These are phyloP conservation scores for Jasminum sambac DNA, from an alignment of 257 asterid genomes.

Conservation along the genomic window DNA sequence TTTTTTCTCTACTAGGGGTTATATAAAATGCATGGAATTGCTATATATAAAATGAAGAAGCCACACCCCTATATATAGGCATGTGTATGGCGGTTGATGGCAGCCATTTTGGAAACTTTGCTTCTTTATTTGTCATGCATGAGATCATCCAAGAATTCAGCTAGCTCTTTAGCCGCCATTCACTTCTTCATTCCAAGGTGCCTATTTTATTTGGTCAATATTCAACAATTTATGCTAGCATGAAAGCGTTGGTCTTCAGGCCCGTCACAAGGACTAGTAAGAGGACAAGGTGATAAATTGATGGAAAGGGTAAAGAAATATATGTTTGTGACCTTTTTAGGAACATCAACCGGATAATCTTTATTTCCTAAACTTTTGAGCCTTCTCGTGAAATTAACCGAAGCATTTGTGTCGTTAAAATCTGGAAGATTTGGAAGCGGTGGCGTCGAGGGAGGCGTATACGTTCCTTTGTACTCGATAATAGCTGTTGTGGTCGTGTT, in stretches of 20 bases:
- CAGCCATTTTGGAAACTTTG: no score
- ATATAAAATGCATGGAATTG: no score
- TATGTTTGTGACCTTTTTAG: constrained; percentile 25
- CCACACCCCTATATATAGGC: no score
- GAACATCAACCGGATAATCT: constrained; percentile 41
- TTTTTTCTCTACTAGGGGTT: no score
- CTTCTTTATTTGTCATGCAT: no score
- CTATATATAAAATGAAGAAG: no score
- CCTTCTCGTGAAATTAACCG: constrained; percentile 28
- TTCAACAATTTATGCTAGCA: no score
- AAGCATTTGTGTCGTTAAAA: constrained; percentile 18
- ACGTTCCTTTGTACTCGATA: constrained; percentile 35
- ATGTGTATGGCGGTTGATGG: no score
- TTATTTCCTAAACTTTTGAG: constrained; percentile 32
- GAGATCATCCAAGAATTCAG: no score
- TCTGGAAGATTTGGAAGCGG: constrained; percentile 34
- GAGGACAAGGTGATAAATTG: constrained; percentile 36
- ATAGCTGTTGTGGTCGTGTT: constrained; percentile 46
- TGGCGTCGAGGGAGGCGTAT: constrained; percentile 38
- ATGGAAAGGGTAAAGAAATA: constrained; percentile 43
- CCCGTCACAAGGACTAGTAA: constrained; percentile 31
- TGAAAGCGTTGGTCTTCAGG: constrained; percentile 19
- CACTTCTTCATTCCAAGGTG: no score
- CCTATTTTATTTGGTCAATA: no score
- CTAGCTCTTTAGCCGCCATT: no score